Conservation (phyloP, 2,329 filamentous ascomycete genomes). For the Fusarium verticillioides region DNA sequence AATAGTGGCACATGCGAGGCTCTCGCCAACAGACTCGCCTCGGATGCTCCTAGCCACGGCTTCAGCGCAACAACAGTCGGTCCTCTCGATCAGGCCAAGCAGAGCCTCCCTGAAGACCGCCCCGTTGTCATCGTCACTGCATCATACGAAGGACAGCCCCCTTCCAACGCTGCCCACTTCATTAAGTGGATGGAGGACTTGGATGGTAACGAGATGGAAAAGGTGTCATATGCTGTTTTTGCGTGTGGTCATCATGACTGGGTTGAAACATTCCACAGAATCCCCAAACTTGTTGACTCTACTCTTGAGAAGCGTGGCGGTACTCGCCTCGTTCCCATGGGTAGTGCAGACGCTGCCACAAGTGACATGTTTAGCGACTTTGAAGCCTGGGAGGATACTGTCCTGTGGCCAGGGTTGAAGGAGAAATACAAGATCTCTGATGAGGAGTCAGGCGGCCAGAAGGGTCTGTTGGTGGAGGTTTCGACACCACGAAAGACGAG, state of each 20-base stretch:
- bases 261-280: constrained; percentile 71
- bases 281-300: constrained; percentile 72
- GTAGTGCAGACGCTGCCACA: constrained; percentile 68
- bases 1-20: constrained; percentile 81
- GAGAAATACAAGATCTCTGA: constrained; percentile 50
- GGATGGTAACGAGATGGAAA: constrained; percentile 61
- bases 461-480: constrained; percentile 35
- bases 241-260: constrained; percentile 72
- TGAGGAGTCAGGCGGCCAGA: constrained; percentile 7
- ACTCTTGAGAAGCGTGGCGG: constrained; percentile 55
- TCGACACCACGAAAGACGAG: constrained; percentile 39
- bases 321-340: constrained; percentile 56
- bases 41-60: constrained; percentile 68
- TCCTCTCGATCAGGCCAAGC: constrained; percentile 70
- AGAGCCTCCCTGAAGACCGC: constrained; percentile 67
- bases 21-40: constrained; percentile 71
- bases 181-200: constrained; percentile 69
- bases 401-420: constrained; percentile 61
- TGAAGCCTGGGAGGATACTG: constrained; percentile 73
- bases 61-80: constrained; percentile 65
- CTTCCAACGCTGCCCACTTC: constrained; percentile 77
- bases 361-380: constrained; percentile 76
- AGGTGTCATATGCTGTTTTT: constrained; percentile 74
- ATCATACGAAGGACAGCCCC: constrained; percentile 79
- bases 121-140: constrained; percentile 76